Evolutionary conservation across 2,329 filamentous ascomycete genomes (phyloP), one percentile per base, ranked within the genome.

Genomic region (Nigrospora oryzae): DNA sequence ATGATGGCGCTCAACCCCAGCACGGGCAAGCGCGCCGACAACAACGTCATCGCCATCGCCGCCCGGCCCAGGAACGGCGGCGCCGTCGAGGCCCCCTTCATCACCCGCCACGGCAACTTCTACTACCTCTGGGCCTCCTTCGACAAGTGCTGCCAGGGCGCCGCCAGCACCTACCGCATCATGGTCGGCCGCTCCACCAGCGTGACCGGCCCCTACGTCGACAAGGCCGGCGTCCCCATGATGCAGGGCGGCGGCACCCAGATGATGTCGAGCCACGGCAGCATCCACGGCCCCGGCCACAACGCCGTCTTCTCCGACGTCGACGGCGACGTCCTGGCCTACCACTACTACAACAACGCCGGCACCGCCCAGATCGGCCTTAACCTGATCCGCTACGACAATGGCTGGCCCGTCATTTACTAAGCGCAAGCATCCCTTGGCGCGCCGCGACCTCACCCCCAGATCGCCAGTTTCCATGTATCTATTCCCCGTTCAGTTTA

Each of bases 101-200:
- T 40, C 38, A 33, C 15, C 10, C 38, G 38, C 38, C 11, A 13
- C 10, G 38, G 11, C 30, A 19, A 40, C 38, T 40, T 40, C 38
- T 40, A 40, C 38, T 40, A 40, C 38, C 38, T 40, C 38, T 40
- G 38, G 38, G 38, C 28, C 30, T 40, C 38, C 11, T 40, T 40
- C 38, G 38, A 40, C 38, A 40, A 40, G 38, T 40, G 38, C 38
- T 40, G 38, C 38, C 38, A 40, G 38, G 38, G 38, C 38, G 38
- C 38, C 38, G 2, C 10, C 8, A 40, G 38, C 38, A 40, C 38
- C 30, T 40, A 40, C 38, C 38, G 38, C 38, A 40, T 40, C 38
- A 40, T 40, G 38, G 38, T 40, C 38, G 38, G 38, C 38, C 38
- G 38, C 38, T 40, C 38, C 5, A 14, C 30, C 30, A 19, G 15